Evolutionary conservation across 2,329 filamentous ascomycete species (phyloP).

Genomic region (Stagonosporopsis tanaceti): DNA sequence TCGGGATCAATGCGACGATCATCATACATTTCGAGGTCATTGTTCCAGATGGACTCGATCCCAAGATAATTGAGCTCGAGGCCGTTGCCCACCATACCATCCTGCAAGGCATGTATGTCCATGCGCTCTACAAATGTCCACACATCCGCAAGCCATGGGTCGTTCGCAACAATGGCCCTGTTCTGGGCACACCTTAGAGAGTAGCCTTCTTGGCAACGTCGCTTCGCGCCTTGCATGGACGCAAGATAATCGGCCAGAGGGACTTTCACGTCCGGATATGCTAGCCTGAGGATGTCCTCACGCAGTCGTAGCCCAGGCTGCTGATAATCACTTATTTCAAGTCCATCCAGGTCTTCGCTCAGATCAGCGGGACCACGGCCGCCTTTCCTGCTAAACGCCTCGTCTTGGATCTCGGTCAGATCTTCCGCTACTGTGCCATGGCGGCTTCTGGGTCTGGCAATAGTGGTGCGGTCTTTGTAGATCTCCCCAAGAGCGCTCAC

Average conservation of each 20-base stretch:
- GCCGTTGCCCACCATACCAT: constrained; percentile 73
- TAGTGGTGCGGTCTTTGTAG: constrained; percentile 42
- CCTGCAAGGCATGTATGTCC: constrained; percentile 69
- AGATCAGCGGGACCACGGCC: constrained; percentile 36
- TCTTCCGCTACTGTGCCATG: constrained; percentile 47
- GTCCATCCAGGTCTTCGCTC: constrained; percentile 39
- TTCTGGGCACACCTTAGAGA: constrained; percentile 70
- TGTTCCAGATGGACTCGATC: constrained; percentile 75
- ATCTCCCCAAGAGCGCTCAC: constrained; percentile 57
- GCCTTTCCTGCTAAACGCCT: constrained; percentile 39
- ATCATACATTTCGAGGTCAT: constrained; percentile 66
- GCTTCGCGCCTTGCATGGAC: constrained; percentile 53
- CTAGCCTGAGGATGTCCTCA: constrained; percentile 47
- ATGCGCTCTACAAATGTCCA: constrained; percentile 79
- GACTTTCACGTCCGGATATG: constrained; percentile 46
- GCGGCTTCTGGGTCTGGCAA: constrained; percentile 40
- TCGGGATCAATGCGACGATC: constrained; percentile 47
- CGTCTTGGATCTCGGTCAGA: constrained; percentile 43
- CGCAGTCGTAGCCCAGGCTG: constrained; percentile 43
- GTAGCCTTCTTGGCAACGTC: constrained; percentile 65
- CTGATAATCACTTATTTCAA: constrained; percentile 36
- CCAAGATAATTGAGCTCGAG: constrained; percentile 81
- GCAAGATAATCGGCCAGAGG: constrained; percentile 45
- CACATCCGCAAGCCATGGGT: constrained; percentile 77
- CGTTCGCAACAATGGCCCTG: constrained; percentile 71